These are phyloP conservation scores for Hibiscus syriacus DNA, from an alignment of 345 rosid genomes.

Conservation along the genomic window DNA sequence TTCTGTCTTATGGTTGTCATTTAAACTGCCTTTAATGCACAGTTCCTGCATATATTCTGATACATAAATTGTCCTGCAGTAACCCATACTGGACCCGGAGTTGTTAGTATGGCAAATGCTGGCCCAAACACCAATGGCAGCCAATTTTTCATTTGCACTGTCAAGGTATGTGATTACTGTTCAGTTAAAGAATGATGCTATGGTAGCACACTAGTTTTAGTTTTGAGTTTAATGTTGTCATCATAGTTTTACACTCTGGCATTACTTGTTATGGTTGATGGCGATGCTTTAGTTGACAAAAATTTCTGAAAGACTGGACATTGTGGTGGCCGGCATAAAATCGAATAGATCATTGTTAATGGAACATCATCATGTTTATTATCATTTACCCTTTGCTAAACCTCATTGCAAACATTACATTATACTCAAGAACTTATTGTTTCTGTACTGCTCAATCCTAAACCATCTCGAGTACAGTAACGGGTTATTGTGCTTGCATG, in stretches of 20 bases:
- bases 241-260: background rate
- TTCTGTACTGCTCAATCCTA: background rate
- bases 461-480: background rate
- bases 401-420: background rate
- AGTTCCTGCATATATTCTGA: constrained; percentile 3
- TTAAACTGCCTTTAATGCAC: background rate
- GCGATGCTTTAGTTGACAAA: background rate
- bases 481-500: background rate
- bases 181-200: background rate
- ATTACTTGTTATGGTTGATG: background rate
- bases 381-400: background rate
- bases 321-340: background rate
- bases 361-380: too few species aligned
- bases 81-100: constrained; percentile 84
- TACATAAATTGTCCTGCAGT: constrained; percentile 47
- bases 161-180: constrained; percentile 49
- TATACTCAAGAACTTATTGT: too few species aligned
- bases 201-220: background rate
- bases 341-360: background rate
- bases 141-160: constrained; percentile 96
- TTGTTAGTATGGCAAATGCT: constrained; percentile 98
- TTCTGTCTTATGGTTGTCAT: background rate
- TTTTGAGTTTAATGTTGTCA: background rate
- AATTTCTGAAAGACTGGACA: background rate
- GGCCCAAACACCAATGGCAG: constrained; percentile 99